Conservation (phyloP, 495 filamentous ascomycete species). For the Daldinia caldariorum region DNA sequence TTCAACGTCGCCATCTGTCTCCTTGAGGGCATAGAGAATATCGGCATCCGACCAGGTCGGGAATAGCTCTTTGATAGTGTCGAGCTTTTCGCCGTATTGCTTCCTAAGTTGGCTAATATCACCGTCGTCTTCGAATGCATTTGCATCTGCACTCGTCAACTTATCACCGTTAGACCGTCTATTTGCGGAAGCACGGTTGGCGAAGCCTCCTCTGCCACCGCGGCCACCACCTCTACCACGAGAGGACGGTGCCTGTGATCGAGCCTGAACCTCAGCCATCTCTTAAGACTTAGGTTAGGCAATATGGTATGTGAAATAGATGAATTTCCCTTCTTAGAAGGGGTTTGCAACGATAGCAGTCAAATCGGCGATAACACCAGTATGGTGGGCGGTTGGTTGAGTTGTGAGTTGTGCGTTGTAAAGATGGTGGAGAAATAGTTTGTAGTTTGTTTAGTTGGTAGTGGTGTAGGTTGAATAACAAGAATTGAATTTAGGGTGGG, state of each 20-base stretch:
- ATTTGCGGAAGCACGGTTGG: conserved; percentile 67
- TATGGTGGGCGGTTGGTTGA: conserved; percentile 43
- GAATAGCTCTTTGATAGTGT: conserved; percentile 87
- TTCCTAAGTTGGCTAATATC: conserved; percentile 93
- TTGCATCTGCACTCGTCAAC: conserved; percentile 60
- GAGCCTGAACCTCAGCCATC: conserved; percentile 94
- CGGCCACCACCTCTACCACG: conserved; percentile 84
- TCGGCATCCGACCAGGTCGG: conserved; percentile 92
- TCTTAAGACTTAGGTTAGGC: conserved; percentile 52
- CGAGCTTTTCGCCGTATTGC: conserved; percentile 78
- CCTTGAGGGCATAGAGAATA: conserved; percentile 87
- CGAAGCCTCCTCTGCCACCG: conserved; percentile 84
- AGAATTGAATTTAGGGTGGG: conserved; percentile 42
- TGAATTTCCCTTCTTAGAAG: conserved; percentile 58
- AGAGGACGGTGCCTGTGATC: conserved; percentile 65
- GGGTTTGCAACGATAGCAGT: conserved; percentile 50
- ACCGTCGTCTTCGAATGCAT: conserved; percentile 79
- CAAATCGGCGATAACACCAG: conserved; percentile 46
- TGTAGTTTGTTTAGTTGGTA: background rate
- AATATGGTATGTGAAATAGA: conserved; percentile 49
- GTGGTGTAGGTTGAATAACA: conserved; percentile 37
- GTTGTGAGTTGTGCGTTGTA: background rate
- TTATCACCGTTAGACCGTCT: conserved; percentile 77
- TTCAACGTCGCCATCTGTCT: conserved; percentile 89
- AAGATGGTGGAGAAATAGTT: conserved; percentile 31